Percentiles rank a stretch among this genome's conserved stretches.
These are phyloP conservation scores for Penicillium silybi DNA, from an alignment of 495 filamentous ascomycete species.

Conservation along the genomic window DNA sequence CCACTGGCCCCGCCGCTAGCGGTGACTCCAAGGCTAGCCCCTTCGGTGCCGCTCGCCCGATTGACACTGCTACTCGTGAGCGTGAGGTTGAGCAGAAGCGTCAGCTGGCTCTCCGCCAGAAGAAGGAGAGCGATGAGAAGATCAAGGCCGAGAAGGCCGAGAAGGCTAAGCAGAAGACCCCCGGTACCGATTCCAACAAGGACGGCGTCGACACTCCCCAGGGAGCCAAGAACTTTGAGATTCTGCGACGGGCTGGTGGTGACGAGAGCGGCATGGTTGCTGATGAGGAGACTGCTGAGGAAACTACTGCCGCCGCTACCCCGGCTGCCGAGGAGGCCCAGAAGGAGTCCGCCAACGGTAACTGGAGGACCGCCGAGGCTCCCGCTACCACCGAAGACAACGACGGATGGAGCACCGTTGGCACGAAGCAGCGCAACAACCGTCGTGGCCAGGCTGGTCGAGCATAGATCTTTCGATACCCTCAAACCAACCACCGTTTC, in stretches of 20 bases:
- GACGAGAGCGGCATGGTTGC: constrained; percentile 38
- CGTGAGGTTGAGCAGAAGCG: constrained; percentile 87
- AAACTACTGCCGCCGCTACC: constrained; percentile 21
- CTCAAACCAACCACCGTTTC: constrained; percentile 25
- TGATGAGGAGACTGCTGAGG: constrained; percentile 33
- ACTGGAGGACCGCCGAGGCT: constrained; percentile 38
- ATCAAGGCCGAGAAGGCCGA: constrained; percentile 74
- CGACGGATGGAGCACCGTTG: constrained; percentile 77
- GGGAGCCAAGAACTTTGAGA: constrained; percentile 49
- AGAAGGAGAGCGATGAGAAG: constrained; percentile 87
- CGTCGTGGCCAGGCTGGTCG: constrained; percentile 47
- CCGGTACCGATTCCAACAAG: constrained; percentile 45
- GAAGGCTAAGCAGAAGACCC: constrained; percentile 71
- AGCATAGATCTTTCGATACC: constrained; percentile 47
- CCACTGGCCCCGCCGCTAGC: constrained; percentile 41
- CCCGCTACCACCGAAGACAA: constrained; percentile 46
- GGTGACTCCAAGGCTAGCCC: constrained; percentile 78
- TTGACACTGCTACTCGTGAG: constrained; percentile 84
- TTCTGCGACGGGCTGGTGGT: constrained; percentile 48
- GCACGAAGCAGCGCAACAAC: constrained; percentile 50
- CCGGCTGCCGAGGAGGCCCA: constrained; percentile 29
- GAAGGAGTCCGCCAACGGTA: constrained; percentile 42
- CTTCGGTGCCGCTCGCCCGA: constrained; percentile 86
- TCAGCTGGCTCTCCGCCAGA: constrained; percentile 65
- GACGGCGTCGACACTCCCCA: constrained; percentile 40